These are phyloP conservation scores for Draba incana DNA, from an alignment of 345 rosid genomes.

Conservation along the genomic window DNA sequence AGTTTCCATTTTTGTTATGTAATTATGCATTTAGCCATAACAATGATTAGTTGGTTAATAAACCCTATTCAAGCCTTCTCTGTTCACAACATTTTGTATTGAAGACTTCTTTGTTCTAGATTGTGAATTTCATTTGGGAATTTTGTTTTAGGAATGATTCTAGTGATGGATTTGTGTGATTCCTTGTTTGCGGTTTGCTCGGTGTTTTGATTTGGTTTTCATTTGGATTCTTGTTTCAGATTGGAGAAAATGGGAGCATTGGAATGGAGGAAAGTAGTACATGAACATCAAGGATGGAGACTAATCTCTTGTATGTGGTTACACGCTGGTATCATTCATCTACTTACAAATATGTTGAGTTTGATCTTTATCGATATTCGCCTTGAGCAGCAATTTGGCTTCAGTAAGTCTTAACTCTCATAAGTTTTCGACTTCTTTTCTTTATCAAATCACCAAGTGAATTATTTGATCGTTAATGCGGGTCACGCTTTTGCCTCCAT, in stretches of 20 bases:
- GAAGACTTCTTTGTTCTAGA: slow-evolving; percentile 6
- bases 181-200: not conserved
- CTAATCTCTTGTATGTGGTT: slow-evolving; percentile 85
- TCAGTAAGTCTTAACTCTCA: slow-evolving; percentile 51
- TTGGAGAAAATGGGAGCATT: slow-evolving; percentile 89
- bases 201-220: slow-evolving; percentile 4
- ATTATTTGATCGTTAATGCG: not conserved
- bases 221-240: slow-evolving; percentile 43
- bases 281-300: slow-evolving; percentile 88
- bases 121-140: not conserved
- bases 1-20: slow-evolving; percentile 11
- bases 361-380: slow-evolving; percentile 84
- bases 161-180: slow-evolving; percentile 2
- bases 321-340: slow-evolving; percentile 95
- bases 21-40: not conserved
- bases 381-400: slow-evolving; percentile 95
- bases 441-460: not conserved
- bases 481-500: too few relatives aligned
- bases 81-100: not conserved
- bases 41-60: not conserved
- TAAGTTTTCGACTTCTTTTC: not conserved
- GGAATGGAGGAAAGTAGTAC: slow-evolving; percentile 70
- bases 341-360: slow-evolving; percentile 85
- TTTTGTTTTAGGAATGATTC: not conserved
- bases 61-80: not conserved